phyloP scores from a whole-genome alignment of 176 grass and related monocot species.

The Dendrocalamus sinicus region DNA sequence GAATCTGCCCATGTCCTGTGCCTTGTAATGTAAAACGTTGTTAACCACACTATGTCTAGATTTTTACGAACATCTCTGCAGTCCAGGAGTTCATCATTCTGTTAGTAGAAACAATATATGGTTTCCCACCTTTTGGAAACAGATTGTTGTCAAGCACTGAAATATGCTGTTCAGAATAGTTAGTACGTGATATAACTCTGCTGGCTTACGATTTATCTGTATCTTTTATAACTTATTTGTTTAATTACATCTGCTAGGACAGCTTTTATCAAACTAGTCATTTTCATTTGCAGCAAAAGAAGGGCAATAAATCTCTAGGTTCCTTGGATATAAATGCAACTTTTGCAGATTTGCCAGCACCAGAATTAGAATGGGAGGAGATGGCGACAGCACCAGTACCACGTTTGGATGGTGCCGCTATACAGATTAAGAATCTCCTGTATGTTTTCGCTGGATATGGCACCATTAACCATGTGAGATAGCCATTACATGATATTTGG shows the following conservation, averaged over 20 bases:
- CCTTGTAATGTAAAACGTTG: neutral
- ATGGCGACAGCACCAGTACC: conserved; percentile 83
- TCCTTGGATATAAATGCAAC: conserved; percentile 74
- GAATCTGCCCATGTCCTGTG: neutral
- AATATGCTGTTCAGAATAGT: neutral
- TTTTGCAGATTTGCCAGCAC: conserved; percentile 79
- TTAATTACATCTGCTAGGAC: neutral
- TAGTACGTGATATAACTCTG: neutral
- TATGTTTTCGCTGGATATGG: conserved; percentile 99
- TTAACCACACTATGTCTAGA: neutral
- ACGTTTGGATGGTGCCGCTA: conserved; percentile 87
- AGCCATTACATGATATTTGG: neutral
- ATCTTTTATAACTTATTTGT: neutral
- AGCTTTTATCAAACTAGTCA: neutral
- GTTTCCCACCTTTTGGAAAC: neutral
- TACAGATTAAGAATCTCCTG: conserved; percentile 91
- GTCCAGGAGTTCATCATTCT: neutral
- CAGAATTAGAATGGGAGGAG: conserved; percentile 76
- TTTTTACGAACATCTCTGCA: neutral
- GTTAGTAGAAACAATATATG: neutral
- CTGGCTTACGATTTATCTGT: neutral
- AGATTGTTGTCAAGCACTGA: neutral
- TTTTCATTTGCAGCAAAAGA: conserved; percentile 46
- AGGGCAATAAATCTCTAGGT: conserved; percentile 54
- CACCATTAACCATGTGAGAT: conserved; percentile 87